Percentiles rank a stretch among this genome's conserved stretches.
These are phyloP conservation scores for Colletotrichum melonis DNA, from an alignment of 2,329 filamentous ascomycete species.

Conservation along the genomic window DNA sequence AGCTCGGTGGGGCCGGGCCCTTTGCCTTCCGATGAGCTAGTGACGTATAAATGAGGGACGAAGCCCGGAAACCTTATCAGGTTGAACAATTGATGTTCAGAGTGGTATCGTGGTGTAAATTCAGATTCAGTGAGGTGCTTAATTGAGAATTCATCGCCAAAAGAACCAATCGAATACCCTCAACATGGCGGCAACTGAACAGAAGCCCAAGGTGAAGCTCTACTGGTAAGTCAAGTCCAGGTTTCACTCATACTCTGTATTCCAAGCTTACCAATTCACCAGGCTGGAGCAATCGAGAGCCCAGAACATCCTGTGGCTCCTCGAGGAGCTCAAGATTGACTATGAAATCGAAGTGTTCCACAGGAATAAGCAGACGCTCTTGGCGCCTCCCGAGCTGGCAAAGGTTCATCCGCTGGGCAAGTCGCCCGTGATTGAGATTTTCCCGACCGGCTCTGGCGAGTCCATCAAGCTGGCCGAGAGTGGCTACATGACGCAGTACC, in stretches of 20 bases:
- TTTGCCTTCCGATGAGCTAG: slow-evolving; percentile 24
- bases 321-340: slow-evolving; percentile 82
- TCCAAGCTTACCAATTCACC: slow-evolving; percentile 8
- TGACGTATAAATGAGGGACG: slow-evolving; percentile 31
- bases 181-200: slow-evolving; percentile 31
- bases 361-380: slow-evolving; percentile 67
- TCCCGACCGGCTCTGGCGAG: slow-evolving; percentile 51
- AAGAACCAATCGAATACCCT: neutral
- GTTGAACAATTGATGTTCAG: neutral
- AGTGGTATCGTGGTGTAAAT: neutral
- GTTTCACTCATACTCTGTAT: neutral
- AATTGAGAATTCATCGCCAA: neutral
- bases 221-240: slow-evolving; percentile 64
- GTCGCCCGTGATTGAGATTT: slow-evolving; percentile 80
- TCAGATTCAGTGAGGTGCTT: neutral
- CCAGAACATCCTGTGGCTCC: slow-evolving; percentile 86
- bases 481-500: slow-evolving; percentile 83
- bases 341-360: slow-evolving; percentile 87
- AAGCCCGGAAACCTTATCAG: neutral
- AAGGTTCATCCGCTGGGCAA: slow-evolving; percentile 88
- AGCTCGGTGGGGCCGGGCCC: slow-evolving; percentile 28
- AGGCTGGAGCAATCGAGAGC: slow-evolving; percentile 88
- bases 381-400: slow-evolving; percentile 82
- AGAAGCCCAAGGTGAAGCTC: slow-evolving; percentile 67
- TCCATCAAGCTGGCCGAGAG: slow-evolving; percentile 82